Percentiles rank a stretch among this genome's conserved stretches.
Conservation (phyloP, 2,329 filamentous ascomycete species). For the Mycosphaerella sp. region DNA sequence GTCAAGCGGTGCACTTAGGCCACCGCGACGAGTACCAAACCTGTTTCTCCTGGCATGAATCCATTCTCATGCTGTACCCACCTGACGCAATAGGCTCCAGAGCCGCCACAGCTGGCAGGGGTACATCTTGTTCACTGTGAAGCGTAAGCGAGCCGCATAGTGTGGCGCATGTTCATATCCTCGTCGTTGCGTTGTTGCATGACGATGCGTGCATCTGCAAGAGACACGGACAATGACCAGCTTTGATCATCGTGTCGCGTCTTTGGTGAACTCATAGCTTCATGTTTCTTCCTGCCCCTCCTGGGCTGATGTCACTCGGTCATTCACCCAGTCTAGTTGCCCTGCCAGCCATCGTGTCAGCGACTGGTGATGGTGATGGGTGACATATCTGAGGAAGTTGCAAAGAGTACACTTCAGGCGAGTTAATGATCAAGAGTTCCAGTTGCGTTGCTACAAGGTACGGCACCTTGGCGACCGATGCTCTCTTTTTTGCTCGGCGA, state of each 20-base stretch:
- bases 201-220: constrained; percentile 1
- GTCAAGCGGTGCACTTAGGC: constrained; percentile 9
- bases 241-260: not conserved
- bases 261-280: not conserved
- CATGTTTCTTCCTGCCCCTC: not conserved
- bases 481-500: no score
- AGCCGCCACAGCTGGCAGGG: constrained; percentile 23
- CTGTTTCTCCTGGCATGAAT: constrained; percentile 20
- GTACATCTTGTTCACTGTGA: constrained; percentile 6
- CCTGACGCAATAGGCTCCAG: constrained; percentile 25
- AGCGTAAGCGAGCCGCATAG: constrained; percentile 10
- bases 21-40: constrained; percentile 18
- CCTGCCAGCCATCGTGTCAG: not conserved
- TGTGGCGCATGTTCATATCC: constrained; percentile 8
- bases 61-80: constrained; percentile 16
- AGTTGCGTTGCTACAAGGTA: no score
- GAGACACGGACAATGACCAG: not conserved
- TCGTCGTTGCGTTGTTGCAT: not conserved
- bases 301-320: constrained; percentile 2
- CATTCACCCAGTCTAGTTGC: not conserved
- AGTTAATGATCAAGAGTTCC: no score
- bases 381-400: not conserved
- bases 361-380: not conserved
- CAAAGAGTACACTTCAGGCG: no score
- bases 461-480: no score